Conservation (phyloP, 2,329 filamentous ascomycete species). For the Juglanconis juglandina region DNA sequence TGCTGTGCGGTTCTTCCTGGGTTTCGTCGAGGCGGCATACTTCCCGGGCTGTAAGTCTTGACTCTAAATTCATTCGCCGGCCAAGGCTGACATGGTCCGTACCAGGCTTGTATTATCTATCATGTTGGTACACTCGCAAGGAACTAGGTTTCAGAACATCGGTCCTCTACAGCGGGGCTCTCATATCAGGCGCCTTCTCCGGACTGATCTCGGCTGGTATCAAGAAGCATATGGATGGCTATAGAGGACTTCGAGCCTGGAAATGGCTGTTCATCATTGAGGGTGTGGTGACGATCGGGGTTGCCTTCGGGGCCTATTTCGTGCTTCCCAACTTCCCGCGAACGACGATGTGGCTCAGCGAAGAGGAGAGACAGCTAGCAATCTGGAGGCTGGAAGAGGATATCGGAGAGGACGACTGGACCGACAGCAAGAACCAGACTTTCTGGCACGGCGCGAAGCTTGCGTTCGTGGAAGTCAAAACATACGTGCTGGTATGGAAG, state of each 20-base stretch:
- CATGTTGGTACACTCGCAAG: slow-evolving; percentile 62
- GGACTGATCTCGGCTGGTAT: slow-evolving; percentile 60
- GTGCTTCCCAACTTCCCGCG: slow-evolving; percentile 49
- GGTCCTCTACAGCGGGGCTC: slow-evolving; percentile 54
- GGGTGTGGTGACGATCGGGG: slow-evolving; percentile 54
- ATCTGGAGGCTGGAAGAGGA: slow-evolving; percentile 62
- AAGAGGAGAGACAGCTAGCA: slow-evolving; percentile 56
- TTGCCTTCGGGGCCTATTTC: slow-evolving; percentile 52
- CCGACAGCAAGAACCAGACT: slow-evolving; percentile 52
- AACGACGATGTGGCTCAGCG: slow-evolving; percentile 45
- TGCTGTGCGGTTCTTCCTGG: slow-evolving; percentile 40
- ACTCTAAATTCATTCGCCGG: neutral
- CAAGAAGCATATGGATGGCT: slow-evolving; percentile 53
- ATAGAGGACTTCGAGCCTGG: slow-evolving; percentile 56
- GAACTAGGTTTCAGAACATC: slow-evolving; percentile 60
- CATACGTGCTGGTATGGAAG: slow-evolving; percentile 49
- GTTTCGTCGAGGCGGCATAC: slow-evolving; percentile 39
- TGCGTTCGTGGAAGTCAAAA: slow-evolving; percentile 57
- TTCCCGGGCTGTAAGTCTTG: slow-evolving; percentile 21
- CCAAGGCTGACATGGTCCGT: slow-evolving; percentile 5
- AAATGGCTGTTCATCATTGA: slow-evolving; percentile 66
- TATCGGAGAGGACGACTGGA: slow-evolving; percentile 62
- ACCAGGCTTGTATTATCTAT: slow-evolving; percentile 55
- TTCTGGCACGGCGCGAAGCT: slow-evolving; percentile 52
- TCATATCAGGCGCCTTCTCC: slow-evolving; percentile 65